phyloP scores from a whole-genome alignment of 1,284 basidiomycete species.

The Earliella scabrosa region DNA sequence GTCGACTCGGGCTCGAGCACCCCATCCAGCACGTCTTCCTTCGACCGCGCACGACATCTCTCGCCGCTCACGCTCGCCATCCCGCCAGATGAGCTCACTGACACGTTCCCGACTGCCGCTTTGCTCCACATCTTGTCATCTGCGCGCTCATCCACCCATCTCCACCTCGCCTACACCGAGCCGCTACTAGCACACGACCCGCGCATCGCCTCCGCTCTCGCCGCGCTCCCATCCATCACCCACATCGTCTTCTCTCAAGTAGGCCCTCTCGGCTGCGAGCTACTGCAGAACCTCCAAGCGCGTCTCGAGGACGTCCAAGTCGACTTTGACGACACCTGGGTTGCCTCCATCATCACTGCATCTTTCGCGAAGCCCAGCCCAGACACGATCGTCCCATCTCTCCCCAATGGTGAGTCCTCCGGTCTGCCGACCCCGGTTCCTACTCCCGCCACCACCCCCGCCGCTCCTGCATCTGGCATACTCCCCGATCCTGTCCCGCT shows the following conservation, averaged over 20 bases:
- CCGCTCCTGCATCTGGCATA: background rate
- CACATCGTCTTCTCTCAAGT: conserved; percentile 6
- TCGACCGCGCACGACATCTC: too few relatives aligned
- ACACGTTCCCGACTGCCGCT: conserved; percentile 1
- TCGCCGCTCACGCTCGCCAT: conserved; percentile 8
- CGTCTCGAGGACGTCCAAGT: conserved; percentile 10
- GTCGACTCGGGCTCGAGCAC: too few relatives aligned
- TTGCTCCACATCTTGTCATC: background rate
- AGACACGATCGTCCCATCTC: background rate
- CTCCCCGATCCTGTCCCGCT: conserved; percentile 19
- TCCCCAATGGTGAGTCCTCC: conserved; percentile 9
- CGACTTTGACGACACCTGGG: conserved; percentile 19
- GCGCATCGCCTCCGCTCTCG: background rate
- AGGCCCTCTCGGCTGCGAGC: conserved; percentile 13
- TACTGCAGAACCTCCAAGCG: conserved; percentile 1
- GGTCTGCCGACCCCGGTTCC: conserved; percentile 10
- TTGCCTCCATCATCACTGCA: conserved; percentile 1
- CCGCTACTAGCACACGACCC: conserved; percentile 11
- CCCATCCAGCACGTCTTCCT: too few relatives aligned
- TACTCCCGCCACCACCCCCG: conserved; percentile 7
- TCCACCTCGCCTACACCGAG: conserved; percentile 14
- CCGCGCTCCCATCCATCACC: background rate
- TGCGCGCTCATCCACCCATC: conserved; percentile 9
- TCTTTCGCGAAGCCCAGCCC: background rate
- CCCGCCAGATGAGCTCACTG: conserved; percentile 7